phyloP scores from a whole-genome alignment of 495 filamentous ascomycete genomes.

The Xylaria venustula region DNA sequence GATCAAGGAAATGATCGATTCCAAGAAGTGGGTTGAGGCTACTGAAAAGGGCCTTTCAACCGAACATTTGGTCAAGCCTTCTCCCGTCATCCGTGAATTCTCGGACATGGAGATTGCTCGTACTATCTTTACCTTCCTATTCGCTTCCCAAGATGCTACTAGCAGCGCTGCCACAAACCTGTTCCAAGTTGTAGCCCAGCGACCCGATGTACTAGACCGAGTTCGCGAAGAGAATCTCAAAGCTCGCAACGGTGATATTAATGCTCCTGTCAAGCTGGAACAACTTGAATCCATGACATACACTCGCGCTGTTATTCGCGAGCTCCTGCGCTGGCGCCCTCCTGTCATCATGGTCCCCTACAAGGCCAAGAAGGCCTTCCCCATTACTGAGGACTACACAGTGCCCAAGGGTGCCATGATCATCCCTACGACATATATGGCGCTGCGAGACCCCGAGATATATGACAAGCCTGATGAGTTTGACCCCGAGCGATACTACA shows the following conservation, averaged over 20 bases:
- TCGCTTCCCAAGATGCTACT: conserved; percentile 96
- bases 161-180: conserved; percentile 91
- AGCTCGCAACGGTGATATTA: conserved; percentile 72
- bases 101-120: conserved; percentile 90
- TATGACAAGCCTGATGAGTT: conserved; percentile 88
- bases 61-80: conserved; percentile 73
- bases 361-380: conserved; percentile 91
- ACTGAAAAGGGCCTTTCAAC: conserved; percentile 65
- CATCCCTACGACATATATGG: conserved; percentile 84
- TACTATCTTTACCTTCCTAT: conserved; percentile 96
- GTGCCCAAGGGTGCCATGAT: conserved; percentile 94
- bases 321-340: conserved; percentile 91
- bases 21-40: conserved; percentile 69
- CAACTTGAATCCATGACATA: conserved; percentile 85
- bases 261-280: conserved; percentile 71
- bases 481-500: conserved; percentile 90
- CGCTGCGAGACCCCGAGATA: conserved; percentile 89
- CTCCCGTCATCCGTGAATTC: conserved; percentile 79
- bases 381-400: conserved; percentile 83
- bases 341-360: conserved; percentile 99
- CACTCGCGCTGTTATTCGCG: conserved; percentile 89
- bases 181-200: conserved; percentile 92
- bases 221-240: conserved; percentile 88
- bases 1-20: conserved; percentile 82
- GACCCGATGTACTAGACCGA: conserved; percentile 84